Base-by-base conservation (phyloP, 148 eudicot genomes). In the Fallopia convolvulus region DNA sequence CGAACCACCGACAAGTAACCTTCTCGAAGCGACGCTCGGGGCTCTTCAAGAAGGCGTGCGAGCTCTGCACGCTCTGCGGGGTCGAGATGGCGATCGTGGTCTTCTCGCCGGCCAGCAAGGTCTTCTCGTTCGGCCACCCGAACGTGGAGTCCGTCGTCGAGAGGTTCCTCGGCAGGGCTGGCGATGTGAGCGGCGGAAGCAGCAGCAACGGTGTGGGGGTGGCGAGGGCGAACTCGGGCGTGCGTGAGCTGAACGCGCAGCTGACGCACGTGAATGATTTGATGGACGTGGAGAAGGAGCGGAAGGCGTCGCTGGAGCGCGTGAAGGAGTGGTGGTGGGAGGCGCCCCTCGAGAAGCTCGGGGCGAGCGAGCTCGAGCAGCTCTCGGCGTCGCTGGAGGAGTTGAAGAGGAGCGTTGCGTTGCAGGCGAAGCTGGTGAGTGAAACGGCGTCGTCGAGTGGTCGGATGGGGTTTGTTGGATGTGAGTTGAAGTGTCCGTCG, bases 11-110 rank as follows among this genome's bases (percentile, higher is more conserved):
- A 0, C 70, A 65, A 12, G 70, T 65, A n/a, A 65, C 70, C 14
- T 65, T 65, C 70, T 65, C 70, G 70, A 65, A 65, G 70, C 70
- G 70, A 2, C 70, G 70, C 3, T 65, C 70, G 11, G 70, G 70
- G 15, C 70, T 65, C 15, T 23, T 65, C 39, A 65, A 65, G 39
- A 65, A 65, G 70, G 70, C 70, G 36, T 23, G 17, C 36, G 70
- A 65, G 36, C 70, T 65, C 23, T 65, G 36, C 70, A 65, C 39
- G 70, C 70, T 65, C 9, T 65, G 70, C 70, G 70, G 39, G 5
- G 70, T 65, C 10, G 70, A 65, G 70, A 65, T 65, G 23, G 70
- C 26, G 32, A 32, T 65, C 32, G 39, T 65, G 4, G 70, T 65
- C 9, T 65, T 65, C 70, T 65, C 70, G 0, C 56, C 56, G 56